Conservation (phyloP, 2,329 filamentous ascomycete species). For the Camptophora hylomeconis region DNA sequence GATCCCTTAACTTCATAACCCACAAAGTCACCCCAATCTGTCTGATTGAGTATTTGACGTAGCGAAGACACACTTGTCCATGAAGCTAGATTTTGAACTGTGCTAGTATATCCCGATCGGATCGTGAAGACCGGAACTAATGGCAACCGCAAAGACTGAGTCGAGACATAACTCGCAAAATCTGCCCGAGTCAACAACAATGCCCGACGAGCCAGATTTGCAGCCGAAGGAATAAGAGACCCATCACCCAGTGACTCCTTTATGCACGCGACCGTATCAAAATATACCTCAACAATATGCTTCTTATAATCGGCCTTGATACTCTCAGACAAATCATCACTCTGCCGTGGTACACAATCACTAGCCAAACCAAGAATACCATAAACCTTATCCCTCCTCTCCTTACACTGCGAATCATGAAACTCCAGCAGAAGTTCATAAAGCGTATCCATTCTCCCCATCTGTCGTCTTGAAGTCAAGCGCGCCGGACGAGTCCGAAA, state of each 20-base stretch:
- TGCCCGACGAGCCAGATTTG: slow-evolving; percentile 1
- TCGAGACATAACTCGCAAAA: not conserved
- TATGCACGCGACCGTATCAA: slow-evolving; percentile 10
- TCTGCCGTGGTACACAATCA: slow-evolving; percentile 9
- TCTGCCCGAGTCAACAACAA: slow-evolving; percentile 1
- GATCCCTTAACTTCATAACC: slow-evolving; percentile 11
- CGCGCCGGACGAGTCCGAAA: slow-evolving; percentile 12
- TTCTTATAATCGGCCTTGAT: slow-evolving; percentile 13
- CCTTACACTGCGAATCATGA: slow-evolving; percentile 14
- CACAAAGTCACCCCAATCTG: slow-evolving; percentile 15
- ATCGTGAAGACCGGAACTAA: no score
- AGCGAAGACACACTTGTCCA: slow-evolving; percentile 15
- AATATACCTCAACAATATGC: slow-evolving; percentile 14
- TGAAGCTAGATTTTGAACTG: slow-evolving; percentile 5
- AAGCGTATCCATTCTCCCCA: slow-evolving; percentile 9
- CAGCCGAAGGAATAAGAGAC: slow-evolving; percentile 1
- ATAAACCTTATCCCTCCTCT: slow-evolving; percentile 16
- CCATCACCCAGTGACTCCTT: slow-evolving; percentile 1
- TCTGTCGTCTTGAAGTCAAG: slow-evolving; percentile 10
- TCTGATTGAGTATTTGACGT: slow-evolving; percentile 10
- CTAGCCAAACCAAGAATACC: slow-evolving; percentile 15
- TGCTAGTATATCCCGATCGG: no score
- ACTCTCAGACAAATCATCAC: slow-evolving; percentile 1
- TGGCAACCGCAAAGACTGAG: no score
- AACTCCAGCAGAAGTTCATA: slow-evolving; percentile 14